Evolutionary conservation across 1,284 basidiomycete species (phyloP).

Genomic region (Lignosus rhinocerotis): DNA sequence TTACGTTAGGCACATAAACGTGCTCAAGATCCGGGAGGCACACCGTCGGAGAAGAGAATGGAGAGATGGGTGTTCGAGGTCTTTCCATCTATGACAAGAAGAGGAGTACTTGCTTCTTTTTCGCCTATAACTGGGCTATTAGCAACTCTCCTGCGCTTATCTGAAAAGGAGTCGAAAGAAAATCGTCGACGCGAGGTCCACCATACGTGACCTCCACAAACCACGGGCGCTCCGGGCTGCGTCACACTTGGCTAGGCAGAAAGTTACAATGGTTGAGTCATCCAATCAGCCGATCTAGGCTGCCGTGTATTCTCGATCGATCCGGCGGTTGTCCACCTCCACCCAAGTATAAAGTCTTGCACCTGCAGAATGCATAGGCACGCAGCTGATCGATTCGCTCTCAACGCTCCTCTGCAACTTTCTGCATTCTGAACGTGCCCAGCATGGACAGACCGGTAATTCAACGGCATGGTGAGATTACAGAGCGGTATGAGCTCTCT

Average conservation of each 20-base stretch:
- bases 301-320: not conserved
- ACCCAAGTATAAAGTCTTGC: not conserved
- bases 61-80: not conserved
- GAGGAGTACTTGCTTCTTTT: not conserved
- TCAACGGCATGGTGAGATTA: not conserved
- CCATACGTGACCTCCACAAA: not conserved
- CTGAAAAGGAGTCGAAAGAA: no score
- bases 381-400: not conserved
- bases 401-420: not conserved
- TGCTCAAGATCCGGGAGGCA: not conserved
- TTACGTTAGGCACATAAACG: not conserved
- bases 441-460: not conserved
- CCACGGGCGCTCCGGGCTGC: not conserved
- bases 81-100: not conserved
- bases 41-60: not conserved
- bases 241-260: not conserved
- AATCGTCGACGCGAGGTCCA: no score
- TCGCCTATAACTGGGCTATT: no score
- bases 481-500: slow-evolving; percentile 11
- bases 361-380: not conserved
- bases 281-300: not conserved
- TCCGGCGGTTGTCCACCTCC: not conserved
- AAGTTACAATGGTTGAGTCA: not conserved
- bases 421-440: no score
- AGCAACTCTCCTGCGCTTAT: no score